Evolutionary conservation across 441 rosid genomes (phyloP), one percentile per base, ranked within the genome.

Genomic region (Sinapis alba): DNA sequence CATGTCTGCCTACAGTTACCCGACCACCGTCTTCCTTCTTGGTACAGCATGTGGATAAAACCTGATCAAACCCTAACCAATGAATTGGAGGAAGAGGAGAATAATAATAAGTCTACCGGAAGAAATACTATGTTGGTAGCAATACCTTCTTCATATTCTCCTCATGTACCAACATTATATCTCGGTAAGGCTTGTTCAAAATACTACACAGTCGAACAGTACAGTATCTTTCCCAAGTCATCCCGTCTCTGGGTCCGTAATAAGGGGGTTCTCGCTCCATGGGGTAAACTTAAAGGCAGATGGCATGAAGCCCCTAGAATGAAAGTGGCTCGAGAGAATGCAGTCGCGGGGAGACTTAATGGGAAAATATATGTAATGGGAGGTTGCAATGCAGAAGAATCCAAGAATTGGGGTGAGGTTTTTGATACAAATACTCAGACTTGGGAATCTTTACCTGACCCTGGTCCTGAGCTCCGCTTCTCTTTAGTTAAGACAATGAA

Each of bases 81-180:
- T 11, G n/a, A 38, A 1, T 38, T 38, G 45, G 5, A 11, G n/a
- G 34, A 30, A 9, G 34, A 38, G 45, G n/a, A n/a, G n/a, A n/a
- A n/a, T n/a, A 38, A 38, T 11, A 38, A 3, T 3, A 38, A 38
- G 4, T 38, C 45, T 38, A 38, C n/a, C n/a, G n/a, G n/a, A 20
- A 10, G 34, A 30, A 30, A 53, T 4, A 0, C 27, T 3, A 8
- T 53, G n/a, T 81, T 87, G 53, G 71, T 81, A 73, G 83, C 83
- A 2, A 24, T 86, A 43, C 84, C 90, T 0, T 85, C 86, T 1
- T 57, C 96, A 0, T 80, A 86, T 11, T 5, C 81, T 8, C 81
- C 87, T 38, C 3, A 4, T 38, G n/a, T 3, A 38, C 45, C 45
- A 38, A 10, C 4, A 12, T 38, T 3, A 3, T 10, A 10, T 38